Evolutionary conservation across 345 rosid species (phyloP).

Genomic region (Firmiana major): DNA sequence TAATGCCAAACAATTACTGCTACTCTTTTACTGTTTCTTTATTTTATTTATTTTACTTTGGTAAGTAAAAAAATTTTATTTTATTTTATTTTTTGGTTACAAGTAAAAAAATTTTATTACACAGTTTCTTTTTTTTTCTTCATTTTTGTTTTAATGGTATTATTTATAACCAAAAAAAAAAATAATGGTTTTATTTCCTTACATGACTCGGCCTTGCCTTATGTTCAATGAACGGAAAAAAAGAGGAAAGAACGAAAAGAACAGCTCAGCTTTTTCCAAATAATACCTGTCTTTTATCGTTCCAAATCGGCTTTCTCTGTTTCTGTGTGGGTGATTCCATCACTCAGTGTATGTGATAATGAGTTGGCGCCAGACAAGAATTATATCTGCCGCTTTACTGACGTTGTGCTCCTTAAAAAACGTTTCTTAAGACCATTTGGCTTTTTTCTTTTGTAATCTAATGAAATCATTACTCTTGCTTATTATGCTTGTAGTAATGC

Average conservation of each 20-base stretch:
- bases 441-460: background rate
- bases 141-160: too few relatives aligned
- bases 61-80: background rate
- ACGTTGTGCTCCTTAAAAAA: background rate
- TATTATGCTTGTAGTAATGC: background rate
- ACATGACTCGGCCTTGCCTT: conserved; percentile 12
- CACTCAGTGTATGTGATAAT: conserved; percentile 19
- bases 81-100: background rate
- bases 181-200: too few relatives aligned
- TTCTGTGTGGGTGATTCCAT: conserved; percentile 12
- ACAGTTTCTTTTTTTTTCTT: too few relatives aligned
- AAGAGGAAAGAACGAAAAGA: conserved; percentile 36
- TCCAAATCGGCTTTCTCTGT: conserved; percentile 8
- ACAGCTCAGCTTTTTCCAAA: conserved; percentile 35
- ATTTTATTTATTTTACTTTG: background rate
- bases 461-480: background rate
- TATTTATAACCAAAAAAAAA: too few relatives aligned
- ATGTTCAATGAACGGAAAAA: background rate
- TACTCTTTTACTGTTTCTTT: background rate
- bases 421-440: background rate
- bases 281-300: conserved; percentile 37
- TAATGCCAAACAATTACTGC: background rate
- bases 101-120: background rate
- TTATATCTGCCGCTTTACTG: background rate
- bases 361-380: conserved; percentile 43